A percentile compares a stretch with the other conserved stretches of the same genome.
Evolutionary conservation across 2,329 filamentous ascomycete species (phyloP).

Genomic region (Pseudogymnoascus sp.): DNA sequence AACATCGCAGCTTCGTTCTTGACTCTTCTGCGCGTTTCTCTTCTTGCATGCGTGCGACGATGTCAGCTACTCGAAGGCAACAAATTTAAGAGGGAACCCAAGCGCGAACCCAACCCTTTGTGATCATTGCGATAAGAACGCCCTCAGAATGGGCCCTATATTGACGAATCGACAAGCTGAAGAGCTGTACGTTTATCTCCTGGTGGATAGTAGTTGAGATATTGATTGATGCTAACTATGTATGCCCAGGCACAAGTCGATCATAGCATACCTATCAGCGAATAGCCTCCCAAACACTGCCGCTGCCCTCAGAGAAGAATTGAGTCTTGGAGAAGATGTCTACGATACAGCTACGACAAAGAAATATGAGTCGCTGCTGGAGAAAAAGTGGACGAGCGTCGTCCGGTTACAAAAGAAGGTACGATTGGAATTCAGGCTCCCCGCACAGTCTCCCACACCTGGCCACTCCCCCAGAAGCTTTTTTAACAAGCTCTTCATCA

Average conservation of each 20-base stretch:
- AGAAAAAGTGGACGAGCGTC: conserved; percentile 98
- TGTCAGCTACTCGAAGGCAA: background rate
- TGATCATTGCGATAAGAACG: background rate
- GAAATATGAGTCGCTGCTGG: conserved; percentile 87
- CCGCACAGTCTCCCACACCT: background rate
- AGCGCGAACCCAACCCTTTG: background rate
- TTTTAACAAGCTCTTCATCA: conserved; percentile 29
- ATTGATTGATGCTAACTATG: background rate
- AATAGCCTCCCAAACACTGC: conserved; percentile 64
- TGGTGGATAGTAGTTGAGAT: background rate
- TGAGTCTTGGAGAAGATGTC: conserved; percentile 57
- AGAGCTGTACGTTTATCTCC: background rate
- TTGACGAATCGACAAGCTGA: conserved; percentile 7
- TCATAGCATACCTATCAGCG: conserved; percentile 78
- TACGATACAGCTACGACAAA: conserved; percentile 79
- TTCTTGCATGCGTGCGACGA: conserved; percentile 1
- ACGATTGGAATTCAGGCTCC: conserved; percentile 20
- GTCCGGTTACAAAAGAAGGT: conserved; percentile 94
- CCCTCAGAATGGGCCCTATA: background rate
- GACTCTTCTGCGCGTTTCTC: conserved; percentile 1
- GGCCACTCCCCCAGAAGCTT: background rate
- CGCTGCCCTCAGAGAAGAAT: conserved; percentile 65
- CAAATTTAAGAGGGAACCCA: conserved; percentile 4
- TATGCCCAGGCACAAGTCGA: conserved; percentile 71
- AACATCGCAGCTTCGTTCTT: background rate